Conservation (phyloP, 2,329 filamentous ascomycete genomes). For the Aspergillus alliaceus region DNA sequence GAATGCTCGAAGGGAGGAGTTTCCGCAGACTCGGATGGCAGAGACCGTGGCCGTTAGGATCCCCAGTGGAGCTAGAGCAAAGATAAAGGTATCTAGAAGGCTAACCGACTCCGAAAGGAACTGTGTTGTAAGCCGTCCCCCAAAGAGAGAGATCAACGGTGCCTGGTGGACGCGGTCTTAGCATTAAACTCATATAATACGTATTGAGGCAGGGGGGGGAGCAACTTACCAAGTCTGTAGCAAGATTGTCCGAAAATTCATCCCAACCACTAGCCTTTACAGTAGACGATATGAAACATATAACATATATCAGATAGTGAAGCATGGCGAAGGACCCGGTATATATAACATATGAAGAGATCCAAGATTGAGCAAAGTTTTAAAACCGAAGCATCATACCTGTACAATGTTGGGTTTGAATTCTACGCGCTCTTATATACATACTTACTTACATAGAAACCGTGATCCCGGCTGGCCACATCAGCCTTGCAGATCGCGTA, state of each 20-base stretch:
- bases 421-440: neutral
- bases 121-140: constrained; percentile 50
- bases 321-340: neutral
- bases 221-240: constrained; percentile 37
- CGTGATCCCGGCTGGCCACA: neutral
- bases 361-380: neutral
- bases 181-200: neutral
- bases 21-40: constrained; percentile 49
- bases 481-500: constrained; percentile 12
- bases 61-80: constrained; percentile 50
- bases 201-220: neutral
- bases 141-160: constrained; percentile 44
- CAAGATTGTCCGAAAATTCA: constrained; percentile 41
- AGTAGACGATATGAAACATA: constrained; percentile 18
- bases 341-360: neutral
- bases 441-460: too few species aligned
- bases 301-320: constrained; percentile 9
- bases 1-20: constrained; percentile 44
- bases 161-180: constrained; percentile 25
- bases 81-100: constrained; percentile 45
- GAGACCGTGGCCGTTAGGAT: constrained; percentile 47
- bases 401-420: neutral
- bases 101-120: constrained; percentile 48
- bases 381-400: neutral
- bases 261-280: constrained; percentile 34